Evolutionary conservation across 2,329 filamentous ascomycete genomes (phyloP).

Genomic region (Albophoma yamanashiensis): DNA sequence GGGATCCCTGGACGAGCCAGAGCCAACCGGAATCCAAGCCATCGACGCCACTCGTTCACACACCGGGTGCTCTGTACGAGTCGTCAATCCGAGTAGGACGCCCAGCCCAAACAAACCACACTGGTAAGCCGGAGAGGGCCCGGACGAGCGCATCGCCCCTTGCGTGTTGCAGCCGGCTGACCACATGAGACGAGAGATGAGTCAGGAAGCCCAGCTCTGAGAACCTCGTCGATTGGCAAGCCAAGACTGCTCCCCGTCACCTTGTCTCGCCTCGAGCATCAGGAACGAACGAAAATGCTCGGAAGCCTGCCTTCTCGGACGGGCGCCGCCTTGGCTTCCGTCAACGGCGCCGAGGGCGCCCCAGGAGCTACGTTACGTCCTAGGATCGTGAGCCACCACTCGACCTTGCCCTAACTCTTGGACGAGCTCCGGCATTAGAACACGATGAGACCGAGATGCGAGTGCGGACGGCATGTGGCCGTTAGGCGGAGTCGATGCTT

Average conservation of each 20-base stretch:
- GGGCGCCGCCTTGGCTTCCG: background rate
- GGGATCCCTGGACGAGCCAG: background rate
- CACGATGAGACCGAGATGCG: background rate
- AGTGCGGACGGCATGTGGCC: conserved; percentile 5
- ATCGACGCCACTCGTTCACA: background rate
- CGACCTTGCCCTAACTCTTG: conserved; percentile 6
- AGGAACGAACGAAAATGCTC: background rate
- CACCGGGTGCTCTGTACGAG: background rate
- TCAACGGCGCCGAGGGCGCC: background rate
- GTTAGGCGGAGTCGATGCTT: conserved; percentile 4
- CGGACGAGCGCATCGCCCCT: background rate
- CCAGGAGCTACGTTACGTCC: background rate
- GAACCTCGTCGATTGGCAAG: background rate
- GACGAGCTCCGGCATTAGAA: background rate
- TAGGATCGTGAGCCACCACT: background rate
- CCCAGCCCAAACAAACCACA: background rate
- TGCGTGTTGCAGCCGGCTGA: background rate
- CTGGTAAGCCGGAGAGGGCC: background rate
- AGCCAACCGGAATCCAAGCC: background rate
- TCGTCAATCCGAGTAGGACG: background rate
- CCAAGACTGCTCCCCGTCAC: background rate
- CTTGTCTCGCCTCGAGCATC: background rate
- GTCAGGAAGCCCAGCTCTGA: background rate
- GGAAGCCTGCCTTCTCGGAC: no score
- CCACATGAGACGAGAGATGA: background rate